These are phyloP conservation scores for Talaromyces sp. DNA, from an alignment of 2,329 filamentous ascomycete species.

Conservation along the genomic window DNA sequence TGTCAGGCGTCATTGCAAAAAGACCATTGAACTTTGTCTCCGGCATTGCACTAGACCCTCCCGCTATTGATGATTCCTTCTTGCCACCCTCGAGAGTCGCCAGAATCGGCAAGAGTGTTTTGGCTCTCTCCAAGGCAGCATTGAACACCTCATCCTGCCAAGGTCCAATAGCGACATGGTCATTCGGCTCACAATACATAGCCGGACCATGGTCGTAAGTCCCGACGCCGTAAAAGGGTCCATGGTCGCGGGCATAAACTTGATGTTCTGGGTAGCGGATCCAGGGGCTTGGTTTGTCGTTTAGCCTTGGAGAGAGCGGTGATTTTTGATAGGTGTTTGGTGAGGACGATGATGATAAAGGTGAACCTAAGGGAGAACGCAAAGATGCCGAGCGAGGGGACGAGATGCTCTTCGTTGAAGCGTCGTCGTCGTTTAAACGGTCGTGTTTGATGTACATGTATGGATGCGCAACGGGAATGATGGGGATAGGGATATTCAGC, in stretches of 20 bases:
- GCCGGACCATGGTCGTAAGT: constrained; percentile 32
- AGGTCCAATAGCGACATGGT: constrained; percentile 21
- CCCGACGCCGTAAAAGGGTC: constrained; percentile 31
- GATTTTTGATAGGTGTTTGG: neutral
- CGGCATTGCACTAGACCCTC: constrained; percentile 12
- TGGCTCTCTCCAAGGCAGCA: constrained; percentile 21
- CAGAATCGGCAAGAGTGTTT: constrained; percentile 21
- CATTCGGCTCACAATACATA: constrained; percentile 21
- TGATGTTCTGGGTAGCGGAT: constrained; percentile 37
- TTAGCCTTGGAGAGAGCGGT: neutral
- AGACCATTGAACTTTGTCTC: constrained; percentile 17
- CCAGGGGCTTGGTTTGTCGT: constrained; percentile 23
- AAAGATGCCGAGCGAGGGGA: neutral
- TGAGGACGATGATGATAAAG: neutral
- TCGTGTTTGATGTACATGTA: constrained; percentile 30
- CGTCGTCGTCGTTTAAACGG: constrained; percentile 2
- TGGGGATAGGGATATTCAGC: constrained; percentile 28
- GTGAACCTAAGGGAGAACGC: neutral
- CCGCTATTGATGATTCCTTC: neutral
- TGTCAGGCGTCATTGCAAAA: constrained; percentile 23
- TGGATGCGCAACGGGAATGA: constrained; percentile 36
- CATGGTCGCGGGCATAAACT: constrained; percentile 36
- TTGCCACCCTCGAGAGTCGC: neutral
- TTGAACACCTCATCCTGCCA: constrained; percentile 25
- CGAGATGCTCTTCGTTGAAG: neutral